phyloP scores from a whole-genome alignment of 2,329 filamentous ascomycete genomes.

The Neurospora crassa region DNA sequence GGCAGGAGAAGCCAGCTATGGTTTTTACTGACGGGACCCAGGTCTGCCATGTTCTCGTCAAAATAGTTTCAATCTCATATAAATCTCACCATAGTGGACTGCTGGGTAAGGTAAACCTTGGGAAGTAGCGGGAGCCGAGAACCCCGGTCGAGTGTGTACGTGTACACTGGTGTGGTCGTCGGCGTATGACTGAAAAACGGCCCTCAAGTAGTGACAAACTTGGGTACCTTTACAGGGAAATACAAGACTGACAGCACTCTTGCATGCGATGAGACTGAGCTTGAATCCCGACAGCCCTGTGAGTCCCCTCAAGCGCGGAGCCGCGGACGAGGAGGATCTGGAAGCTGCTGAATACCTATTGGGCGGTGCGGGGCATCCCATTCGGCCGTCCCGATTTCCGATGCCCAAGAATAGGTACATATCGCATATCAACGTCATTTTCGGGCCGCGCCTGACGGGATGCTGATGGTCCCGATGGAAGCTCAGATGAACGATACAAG shows the following conservation, averaged over 20 bases:
- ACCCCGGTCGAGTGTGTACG: not conserved
- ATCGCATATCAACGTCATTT: not conserved
- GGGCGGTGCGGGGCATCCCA: not conserved
- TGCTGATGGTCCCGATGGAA: not conserved
- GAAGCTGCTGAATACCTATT: not conserved
- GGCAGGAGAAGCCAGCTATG: conserved; percentile 11
- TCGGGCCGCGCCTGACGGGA: not conserved
- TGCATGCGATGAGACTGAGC: not conserved
- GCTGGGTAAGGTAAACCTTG: not conserved
- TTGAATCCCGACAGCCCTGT: not conserved
- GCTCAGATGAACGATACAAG: not conserved
- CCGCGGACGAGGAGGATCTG: not conserved
- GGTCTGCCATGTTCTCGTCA: not conserved
- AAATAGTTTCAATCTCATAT: not conserved
- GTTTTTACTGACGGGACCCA: conserved; percentile 3
- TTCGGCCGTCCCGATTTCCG: not conserved
- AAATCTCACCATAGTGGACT: not conserved
- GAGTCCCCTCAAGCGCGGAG: not conserved
- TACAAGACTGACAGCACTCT: not conserved
- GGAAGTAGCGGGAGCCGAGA: not conserved
- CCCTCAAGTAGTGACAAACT: not conserved
- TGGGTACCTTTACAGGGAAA: not conserved
- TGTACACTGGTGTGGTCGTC: not conserved
- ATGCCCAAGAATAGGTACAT: not conserved
- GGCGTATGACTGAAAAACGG: not conserved